These are phyloP conservation scores for Ophiostoma triangulosporum DNA, from an alignment of 2,329 filamentous ascomycete species.

Conservation along the genomic window DNA sequence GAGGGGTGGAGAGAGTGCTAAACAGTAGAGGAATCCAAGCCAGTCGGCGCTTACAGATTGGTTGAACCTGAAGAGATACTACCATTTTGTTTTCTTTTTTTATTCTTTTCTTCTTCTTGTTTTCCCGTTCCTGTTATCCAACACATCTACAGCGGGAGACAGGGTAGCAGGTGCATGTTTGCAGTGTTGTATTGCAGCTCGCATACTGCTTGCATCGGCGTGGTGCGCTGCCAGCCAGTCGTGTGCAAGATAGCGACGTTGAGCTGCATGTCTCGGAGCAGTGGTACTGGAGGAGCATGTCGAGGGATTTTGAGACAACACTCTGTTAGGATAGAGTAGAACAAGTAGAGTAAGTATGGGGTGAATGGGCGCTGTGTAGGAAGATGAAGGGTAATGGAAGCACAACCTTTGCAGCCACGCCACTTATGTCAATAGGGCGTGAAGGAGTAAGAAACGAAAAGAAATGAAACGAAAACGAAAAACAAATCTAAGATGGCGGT, in stretches of 20 bases:
- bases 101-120: not conserved
- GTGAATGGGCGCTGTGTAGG: too few relatives aligned
- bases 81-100: not conserved
- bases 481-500: not conserved
- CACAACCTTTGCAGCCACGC: too few relatives aligned
- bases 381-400: too few relatives aligned
- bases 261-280: not conserved
- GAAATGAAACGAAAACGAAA: not conserved
- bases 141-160: not conserved
- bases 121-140: not conserved
- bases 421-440: too few relatives aligned
- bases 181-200: not conserved
- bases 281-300: not conserved
- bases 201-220: not conserved
- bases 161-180: not conserved
- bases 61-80: not conserved
- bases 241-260: conserved; percentile 1
- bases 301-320: too few relatives aligned
- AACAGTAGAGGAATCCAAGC: not conserved
- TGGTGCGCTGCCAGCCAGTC: conserved; percentile 4
- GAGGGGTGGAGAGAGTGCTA: not conserved
- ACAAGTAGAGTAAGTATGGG: too few relatives aligned
- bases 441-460: not conserved
- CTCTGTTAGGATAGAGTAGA: too few relatives aligned
- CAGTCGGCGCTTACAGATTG: conserved; percentile 7